These are phyloP conservation scores for Leptosphaerulina australis DNA, from an alignment of 2,329 filamentous ascomycete species.

Conservation along the genomic window DNA sequence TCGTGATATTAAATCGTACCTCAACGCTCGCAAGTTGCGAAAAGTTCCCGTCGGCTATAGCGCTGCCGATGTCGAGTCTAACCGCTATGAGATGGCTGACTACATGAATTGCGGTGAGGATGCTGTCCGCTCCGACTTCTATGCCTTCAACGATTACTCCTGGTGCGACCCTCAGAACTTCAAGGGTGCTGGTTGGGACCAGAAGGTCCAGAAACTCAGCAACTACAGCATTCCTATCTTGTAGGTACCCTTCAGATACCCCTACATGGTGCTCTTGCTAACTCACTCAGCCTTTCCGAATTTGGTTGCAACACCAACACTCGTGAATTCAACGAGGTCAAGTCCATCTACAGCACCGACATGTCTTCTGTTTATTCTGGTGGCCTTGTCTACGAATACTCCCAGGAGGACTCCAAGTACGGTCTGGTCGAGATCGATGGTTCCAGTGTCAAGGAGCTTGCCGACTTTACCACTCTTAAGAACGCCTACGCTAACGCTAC, in stretches of 20 bases:
- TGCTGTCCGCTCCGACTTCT: slow-evolving; percentile 85
- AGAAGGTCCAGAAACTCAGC: slow-evolving; percentile 86
- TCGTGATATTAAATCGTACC: slow-evolving; percentile 81
- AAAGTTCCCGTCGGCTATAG: slow-evolving; percentile 79
- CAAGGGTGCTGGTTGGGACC: slow-evolving; percentile 75
- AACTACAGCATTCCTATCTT: slow-evolving; percentile 90
- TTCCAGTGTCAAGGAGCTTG: slow-evolving; percentile 60
- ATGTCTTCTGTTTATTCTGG: slow-evolving; percentile 95
- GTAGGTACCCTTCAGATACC: slow-evolving; percentile 32
- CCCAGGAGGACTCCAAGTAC: slow-evolving; percentile 70
- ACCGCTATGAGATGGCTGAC: slow-evolving; percentile 82
- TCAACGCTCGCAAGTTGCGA: slow-evolving; percentile 71
- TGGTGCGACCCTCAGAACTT: slow-evolving; percentile 79
- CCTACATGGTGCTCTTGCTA: slow-evolving; percentile 14
- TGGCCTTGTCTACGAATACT: slow-evolving; percentile 95
- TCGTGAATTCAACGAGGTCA: slow-evolving; percentile 81
- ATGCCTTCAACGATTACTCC: slow-evolving; percentile 88
- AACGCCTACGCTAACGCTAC: slow-evolving; percentile 57
- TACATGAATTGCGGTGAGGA: slow-evolving; percentile 95
- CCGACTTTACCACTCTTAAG: slow-evolving; percentile 68
- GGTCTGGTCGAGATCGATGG: slow-evolving; percentile 72
- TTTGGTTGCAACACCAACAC: slow-evolving; percentile 86
- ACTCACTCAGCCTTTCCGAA: slow-evolving; percentile 71
- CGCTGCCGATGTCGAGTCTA: slow-evolving; percentile 82
- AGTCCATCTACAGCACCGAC: slow-evolving; percentile 75